Conservation (phyloP, 495 filamentous ascomycete genomes). For the Lasiosphaeria hispida region DNA sequence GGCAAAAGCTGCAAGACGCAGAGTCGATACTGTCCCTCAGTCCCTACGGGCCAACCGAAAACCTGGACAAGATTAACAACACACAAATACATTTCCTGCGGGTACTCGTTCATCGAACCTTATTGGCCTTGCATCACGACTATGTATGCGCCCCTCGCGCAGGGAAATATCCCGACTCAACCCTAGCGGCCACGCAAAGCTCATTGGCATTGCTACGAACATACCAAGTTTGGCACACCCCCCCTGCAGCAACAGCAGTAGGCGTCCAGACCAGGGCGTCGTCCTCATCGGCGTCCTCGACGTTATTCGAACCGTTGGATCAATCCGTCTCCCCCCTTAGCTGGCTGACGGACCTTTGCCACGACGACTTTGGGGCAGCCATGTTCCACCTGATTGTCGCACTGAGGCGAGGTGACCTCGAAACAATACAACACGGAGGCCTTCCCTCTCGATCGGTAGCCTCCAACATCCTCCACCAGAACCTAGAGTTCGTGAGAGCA, state of each 20-base stretch:
- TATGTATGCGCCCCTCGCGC: conserved; percentile 9
- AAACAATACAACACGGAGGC: conserved; percentile 2
- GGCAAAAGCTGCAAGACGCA: conserved; percentile 18
- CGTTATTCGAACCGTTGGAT: neutral
- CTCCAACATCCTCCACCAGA: conserved; percentile 12
- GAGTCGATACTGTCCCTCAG: conserved; percentile 9
- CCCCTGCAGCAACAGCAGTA: neutral
- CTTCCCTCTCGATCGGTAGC: conserved; percentile 5
- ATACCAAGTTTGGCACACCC: conserved; percentile 17
- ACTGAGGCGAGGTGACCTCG: conserved; percentile 11
- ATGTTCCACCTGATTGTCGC: conserved; percentile 21
- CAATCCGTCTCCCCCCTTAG: neutral
- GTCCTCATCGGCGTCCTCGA: neutral
- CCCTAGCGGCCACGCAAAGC: conserved; percentile 12
- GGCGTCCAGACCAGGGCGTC: conserved; percentile 6
- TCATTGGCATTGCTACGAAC: conserved; percentile 18
- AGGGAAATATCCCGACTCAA: conserved; percentile 10
- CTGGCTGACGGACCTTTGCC: conserved; percentile 25
- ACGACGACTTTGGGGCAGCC: conserved; percentile 27
- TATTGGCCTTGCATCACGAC: conserved; percentile 22
- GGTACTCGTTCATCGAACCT: conserved; percentile 21
- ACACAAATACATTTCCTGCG: conserved; percentile 21
- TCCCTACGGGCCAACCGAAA: neutral
- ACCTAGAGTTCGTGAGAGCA: conserved; percentile 9
- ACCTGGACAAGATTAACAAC: neutral